Evolutionary conservation across 441 rosid species (phyloP), one percentile per base, ranked within the genome.

Genomic region (Brassica hybrid): DNA sequence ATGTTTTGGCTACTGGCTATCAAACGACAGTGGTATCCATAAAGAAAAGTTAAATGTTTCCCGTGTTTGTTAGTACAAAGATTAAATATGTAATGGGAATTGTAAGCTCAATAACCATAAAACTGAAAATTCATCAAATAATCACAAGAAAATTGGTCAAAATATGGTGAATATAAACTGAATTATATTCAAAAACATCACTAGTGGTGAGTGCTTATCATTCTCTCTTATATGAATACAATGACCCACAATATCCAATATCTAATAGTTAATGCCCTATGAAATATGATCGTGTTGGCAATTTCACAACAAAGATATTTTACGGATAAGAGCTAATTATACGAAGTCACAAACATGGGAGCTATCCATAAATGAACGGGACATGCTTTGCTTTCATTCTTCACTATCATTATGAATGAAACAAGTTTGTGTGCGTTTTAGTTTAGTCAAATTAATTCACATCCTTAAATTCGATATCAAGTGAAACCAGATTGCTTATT

Each of bases 301-400:
- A 78, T 45, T 41, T 18, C 56, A 58, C 67, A 77, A 14, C 76
- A 71, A 13, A 30, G 0, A 66, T 77, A 25, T 17, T 76, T 14
- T 21, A 72, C 16, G 68, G 64, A 59, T 59, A 65, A 72, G 67
- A 65, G 43, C 21, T 65, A 50, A 76, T 70, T 14, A 72, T 78
- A 45, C 43, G 68, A 65, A 58, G 58, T 41, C 76, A 78, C 32
- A 59, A 78, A 77, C 76, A 71, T 71, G 69, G 57, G 62, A 72
- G 63, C 27, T 77, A 72, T 65, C 61, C 80, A 65, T 72, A 77
- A 71, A 77, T 72, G 72, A 66, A 58, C 27, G 67, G 43, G 76
- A 58, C 80, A 77, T 77, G 68, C 68, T 71, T 77, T 65, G 76
- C 76, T 71, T 77, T 11, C 62, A 45, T 65, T 77, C 62, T 71